These are phyloP conservation scores for Paraphaeosphaeria sporulosa DNA, from an alignment of 2,329 filamentous ascomycete species.

Conservation along the genomic window DNA sequence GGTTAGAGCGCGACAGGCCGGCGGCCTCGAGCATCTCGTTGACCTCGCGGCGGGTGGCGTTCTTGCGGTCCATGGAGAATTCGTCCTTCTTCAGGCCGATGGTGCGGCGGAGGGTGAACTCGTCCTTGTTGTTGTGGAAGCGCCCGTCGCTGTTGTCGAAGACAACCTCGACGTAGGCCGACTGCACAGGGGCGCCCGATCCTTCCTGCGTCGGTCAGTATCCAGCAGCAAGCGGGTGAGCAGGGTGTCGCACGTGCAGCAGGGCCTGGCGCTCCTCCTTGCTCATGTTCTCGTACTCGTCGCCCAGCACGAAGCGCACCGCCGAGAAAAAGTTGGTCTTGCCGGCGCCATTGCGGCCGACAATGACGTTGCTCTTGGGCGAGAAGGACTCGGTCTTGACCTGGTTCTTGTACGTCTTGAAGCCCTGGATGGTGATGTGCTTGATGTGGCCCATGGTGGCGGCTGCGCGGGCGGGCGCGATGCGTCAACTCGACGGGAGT, in stretches of 20 bases:
- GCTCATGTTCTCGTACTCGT: conserved; percentile 95
- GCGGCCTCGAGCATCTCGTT: conserved; percentile 95
- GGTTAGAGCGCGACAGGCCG: conserved; percentile 95
- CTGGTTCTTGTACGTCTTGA: conserved; percentile 99
- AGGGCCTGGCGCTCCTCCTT: conserved; percentile 95
- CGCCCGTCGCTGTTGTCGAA: conserved; percentile 98
- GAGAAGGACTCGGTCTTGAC: conserved; percentile 99
- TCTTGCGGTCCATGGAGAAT: conserved; percentile 96
- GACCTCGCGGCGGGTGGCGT: conserved; percentile 91
- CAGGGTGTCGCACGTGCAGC: conserved; percentile 68
- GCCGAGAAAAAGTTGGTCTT: conserved; percentile 99
- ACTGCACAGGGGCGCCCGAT: conserved; percentile 97
- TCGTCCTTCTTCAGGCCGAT: conserved; percentile 99
- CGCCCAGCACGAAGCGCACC: conserved; percentile 96
- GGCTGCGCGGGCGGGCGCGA: conserved; percentile 4
- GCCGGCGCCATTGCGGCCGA: conserved; percentile 97
- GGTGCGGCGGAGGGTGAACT: conserved; percentile 88
- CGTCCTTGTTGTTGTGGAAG: conserved; percentile 91
- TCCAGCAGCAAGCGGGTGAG: conserved; percentile 5
- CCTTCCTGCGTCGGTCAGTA: conserved; percentile 70
- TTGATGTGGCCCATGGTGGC: conserved; percentile 77
- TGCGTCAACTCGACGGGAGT: neutral
- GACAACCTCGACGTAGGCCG: conserved; percentile 98
- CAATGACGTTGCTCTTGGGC: conserved; percentile 96
- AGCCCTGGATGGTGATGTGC: conserved; percentile 99